A percentile compares a stretch with the other conserved stretches of the same genome.
Conservation (phyloP, 2,329 filamentous ascomycete genomes). For the Cladophialophora chaetospira region DNA sequence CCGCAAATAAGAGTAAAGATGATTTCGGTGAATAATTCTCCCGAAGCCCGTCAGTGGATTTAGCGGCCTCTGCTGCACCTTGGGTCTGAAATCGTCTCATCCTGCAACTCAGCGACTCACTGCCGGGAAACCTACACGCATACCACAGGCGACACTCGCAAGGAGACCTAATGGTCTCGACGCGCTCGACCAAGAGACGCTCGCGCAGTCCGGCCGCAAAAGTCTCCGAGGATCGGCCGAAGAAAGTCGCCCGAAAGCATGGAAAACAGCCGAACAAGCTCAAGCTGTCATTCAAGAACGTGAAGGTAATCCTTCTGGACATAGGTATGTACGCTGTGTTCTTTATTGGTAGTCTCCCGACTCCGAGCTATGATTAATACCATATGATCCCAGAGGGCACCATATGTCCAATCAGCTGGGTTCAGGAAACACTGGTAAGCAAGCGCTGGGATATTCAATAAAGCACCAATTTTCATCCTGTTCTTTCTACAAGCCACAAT, state of each 20-base stretch:
- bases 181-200: slow-evolving; percentile 16
- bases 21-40: no score
- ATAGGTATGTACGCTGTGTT: slow-evolving; percentile 23
- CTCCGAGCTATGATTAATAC: no score
- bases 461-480: not conserved
- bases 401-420: slow-evolving; percentile 30
- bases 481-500: not conserved
- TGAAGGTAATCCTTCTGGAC: slow-evolving; percentile 17
- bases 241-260: slow-evolving; percentile 1
- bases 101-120: no score
- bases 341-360: no score
- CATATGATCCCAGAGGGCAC: slow-evolving; percentile 33
- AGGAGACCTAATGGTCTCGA: slow-evolving; percentile 21
- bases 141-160: no score
- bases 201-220: slow-evolving; percentile 14
- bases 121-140: no score
- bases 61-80: no score
- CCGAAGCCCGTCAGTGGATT: no score
- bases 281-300: not conserved
- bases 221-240: not conserved
- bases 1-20: no score
- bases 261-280: not conserved
- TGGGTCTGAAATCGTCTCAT: no score
- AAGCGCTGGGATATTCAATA: not conserved
- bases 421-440: slow-evolving; percentile 29